A percentile compares a stretch with the other conserved stretches of the same genome.
These are phyloP conservation scores for Penicillium sp. DNA, from an alignment of 2,329 filamentous ascomycete genomes.

Conservation along the genomic window DNA sequence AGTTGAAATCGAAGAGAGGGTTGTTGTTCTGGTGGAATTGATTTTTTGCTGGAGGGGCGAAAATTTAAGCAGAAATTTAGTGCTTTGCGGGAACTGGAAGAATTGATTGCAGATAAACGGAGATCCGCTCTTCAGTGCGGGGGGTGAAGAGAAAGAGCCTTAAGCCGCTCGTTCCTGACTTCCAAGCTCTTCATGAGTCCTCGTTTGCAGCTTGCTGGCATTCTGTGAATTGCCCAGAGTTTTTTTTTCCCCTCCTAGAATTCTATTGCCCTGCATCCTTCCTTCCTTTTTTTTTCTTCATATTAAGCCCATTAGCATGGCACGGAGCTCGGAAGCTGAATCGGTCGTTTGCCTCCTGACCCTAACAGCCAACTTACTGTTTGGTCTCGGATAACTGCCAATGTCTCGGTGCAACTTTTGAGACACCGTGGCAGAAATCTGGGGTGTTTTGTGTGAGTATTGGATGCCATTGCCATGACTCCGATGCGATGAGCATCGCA, in stretches of 20 bases:
- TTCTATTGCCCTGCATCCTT: not conserved
- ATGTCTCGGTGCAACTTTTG: not conserved
- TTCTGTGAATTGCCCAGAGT: no score
- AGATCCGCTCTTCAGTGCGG: conserved; percentile 26
- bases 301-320: not conserved
- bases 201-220: not conserved
- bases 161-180: conserved; percentile 1
- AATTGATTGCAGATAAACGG: conserved; percentile 25
- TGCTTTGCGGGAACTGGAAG: conserved; percentile 20
- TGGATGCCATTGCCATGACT: not conserved
- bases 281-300: not conserved
- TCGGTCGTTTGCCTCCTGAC: not conserved
- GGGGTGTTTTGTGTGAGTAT: not conserved
- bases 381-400: not conserved
- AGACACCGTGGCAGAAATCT: not conserved
- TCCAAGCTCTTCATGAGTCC: not conserved
- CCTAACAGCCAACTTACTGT: not conserved
- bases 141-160: conserved; percentile 18
- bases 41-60: conserved; percentile 17
- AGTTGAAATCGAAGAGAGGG: conserved; percentile 9
- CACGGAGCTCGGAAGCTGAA: not conserved
- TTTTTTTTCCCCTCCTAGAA: no score
- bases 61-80: conserved; percentile 26
- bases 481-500: no score
- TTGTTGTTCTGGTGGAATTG: not conserved